phyloP scores from a whole-genome alignment of 176 grass and related monocot genomes.

The Puya raimondii region DNA sequence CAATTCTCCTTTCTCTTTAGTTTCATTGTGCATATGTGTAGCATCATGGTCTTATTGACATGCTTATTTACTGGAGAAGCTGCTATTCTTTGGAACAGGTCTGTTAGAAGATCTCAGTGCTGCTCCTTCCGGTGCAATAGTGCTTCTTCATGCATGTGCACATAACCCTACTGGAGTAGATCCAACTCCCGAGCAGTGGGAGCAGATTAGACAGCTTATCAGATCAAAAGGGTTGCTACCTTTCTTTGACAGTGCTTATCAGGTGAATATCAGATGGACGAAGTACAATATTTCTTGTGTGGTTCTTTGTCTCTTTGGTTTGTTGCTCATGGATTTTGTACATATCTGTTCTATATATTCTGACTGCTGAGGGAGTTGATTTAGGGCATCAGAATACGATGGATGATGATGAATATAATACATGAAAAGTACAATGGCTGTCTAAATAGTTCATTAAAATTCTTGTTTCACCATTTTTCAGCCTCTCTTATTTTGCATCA shows the following conservation, averaged over 20 bases:
- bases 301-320: background rate
- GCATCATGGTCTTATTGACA: background rate
- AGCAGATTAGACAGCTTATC: slow-evolving; percentile 69
- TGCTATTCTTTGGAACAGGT: slow-evolving; percentile 38
- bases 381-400: background rate
- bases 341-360: no score
- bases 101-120: slow-evolving; percentile 70
- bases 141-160: slow-evolving; percentile 96
- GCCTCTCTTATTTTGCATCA: slow-evolving; percentile 4
- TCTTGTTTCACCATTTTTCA: background rate
- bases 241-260: slow-evolving; percentile 99
- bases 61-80: background rate
- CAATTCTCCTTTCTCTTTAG: background rate
- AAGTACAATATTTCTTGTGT: background rate
- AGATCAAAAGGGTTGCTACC: slow-evolving; percentile 85
- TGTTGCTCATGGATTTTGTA: no score
- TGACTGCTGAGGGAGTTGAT: no score
- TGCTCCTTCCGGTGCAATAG: slow-evolving; percentile 70
- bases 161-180: slow-evolving; percentile 98
- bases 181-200: slow-evolving; percentile 88
- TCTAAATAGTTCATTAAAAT: background rate
- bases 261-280: slow-evolving; percentile 34
- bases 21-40: background rate
- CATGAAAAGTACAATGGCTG: background rate
- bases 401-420: background rate